Percentiles rank a stretch among this genome's conserved stretches.
These are phyloP conservation scores for Rhinocladiella mackenziei DNA, from an alignment of 2,329 filamentous ascomycete species.

Conservation along the genomic window DNA sequence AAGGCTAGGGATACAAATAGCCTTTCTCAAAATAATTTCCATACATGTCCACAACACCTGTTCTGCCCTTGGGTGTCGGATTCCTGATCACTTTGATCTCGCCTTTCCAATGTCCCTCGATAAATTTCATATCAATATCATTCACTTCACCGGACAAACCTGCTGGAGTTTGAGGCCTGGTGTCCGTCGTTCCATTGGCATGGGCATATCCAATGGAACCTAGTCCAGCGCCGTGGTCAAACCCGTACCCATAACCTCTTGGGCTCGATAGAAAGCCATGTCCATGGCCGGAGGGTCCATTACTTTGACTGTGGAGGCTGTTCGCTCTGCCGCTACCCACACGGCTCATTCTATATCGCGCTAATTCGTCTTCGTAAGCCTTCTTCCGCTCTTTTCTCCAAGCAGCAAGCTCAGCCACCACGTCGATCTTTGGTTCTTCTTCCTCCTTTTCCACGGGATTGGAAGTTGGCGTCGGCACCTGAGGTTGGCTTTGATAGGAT, in stretches of 20 bases:
- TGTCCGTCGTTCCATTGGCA: neutral
- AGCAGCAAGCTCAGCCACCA: slow-evolving; percentile 51
- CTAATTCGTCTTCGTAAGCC: slow-evolving; percentile 41
- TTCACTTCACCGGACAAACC: slow-evolving; percentile 10
- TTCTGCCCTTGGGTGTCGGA: slow-evolving; percentile 35
- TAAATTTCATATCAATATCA: slow-evolving; percentile 36
- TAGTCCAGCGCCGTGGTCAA: slow-evolving; percentile 16
- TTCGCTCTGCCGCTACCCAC: slow-evolving; percentile 1
- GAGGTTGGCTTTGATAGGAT: slow-evolving; percentile 7
- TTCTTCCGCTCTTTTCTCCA: slow-evolving; percentile 53
- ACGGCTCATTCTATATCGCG: slow-evolving; percentile 12
- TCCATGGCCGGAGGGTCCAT: neutral
- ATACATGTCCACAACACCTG: slow-evolving; percentile 49
- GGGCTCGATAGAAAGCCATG: slow-evolving; percentile 3
- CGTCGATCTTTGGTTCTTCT: slow-evolving; percentile 38
- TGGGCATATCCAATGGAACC: slow-evolving; percentile 7
- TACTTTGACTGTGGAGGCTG: slow-evolving; percentile 3
- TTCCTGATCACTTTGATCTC: slow-evolving; percentile 55
- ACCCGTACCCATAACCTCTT: slow-evolving; percentile 24
- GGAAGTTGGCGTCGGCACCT: slow-evolving; percentile 12
- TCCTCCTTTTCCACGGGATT: slow-evolving; percentile 16
- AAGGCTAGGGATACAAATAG: slow-evolving; percentile 49
- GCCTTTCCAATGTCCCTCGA: slow-evolving; percentile 59
- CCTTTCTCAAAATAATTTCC: slow-evolving; percentile 53
- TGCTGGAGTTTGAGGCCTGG: slow-evolving; percentile 19